phyloP scores from a whole-genome alignment of 2,329 filamentous ascomycete genomes.

The Rosellinia necatrix region DNA sequence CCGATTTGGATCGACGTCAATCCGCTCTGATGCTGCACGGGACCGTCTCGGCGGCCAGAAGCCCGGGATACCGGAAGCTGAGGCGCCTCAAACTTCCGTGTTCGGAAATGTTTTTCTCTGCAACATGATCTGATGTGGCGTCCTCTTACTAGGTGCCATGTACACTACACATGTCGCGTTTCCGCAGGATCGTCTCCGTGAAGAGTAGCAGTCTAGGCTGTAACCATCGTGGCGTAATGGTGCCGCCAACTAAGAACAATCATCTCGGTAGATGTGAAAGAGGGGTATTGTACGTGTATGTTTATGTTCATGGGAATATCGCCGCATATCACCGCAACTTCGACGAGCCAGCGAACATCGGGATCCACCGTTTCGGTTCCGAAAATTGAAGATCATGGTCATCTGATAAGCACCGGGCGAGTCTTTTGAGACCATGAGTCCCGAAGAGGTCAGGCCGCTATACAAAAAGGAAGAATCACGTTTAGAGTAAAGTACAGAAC shows the following conservation, averaged over 20 bases:
- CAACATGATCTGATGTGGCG: neutral
- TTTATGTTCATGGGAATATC: constrained; percentile 2
- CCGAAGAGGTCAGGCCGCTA: neutral
- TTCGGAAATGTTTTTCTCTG: neutral
- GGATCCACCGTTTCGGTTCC: neutral
- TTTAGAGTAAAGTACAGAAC: neutral
- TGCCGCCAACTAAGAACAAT: neutral
- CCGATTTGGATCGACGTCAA: too few species aligned
- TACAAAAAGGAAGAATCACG: neutral
- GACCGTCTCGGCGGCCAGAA: too few species aligned
- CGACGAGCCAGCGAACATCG: neutral
- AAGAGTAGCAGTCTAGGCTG: neutral
- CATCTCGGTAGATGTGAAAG: too few species aligned
- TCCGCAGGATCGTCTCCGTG: neutral
- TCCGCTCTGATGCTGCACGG: too few species aligned
- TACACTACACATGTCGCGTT: neutral
- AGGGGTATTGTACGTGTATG: neutral
- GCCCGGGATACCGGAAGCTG: too few species aligned
- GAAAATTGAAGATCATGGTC: neutral
- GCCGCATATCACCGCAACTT: neutral
- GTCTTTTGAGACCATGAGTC: neutral
- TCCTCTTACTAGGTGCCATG: neutral
- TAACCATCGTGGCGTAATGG: neutral
- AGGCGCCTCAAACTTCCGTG: too few species aligned
- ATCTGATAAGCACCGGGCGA: neutral